Percentiles rank a stretch among this genome's conserved stretches.
phyloP scores from a whole-genome alignment of 108 stramenopile species.

The Cyclostephanos invisitatus region DNA sequence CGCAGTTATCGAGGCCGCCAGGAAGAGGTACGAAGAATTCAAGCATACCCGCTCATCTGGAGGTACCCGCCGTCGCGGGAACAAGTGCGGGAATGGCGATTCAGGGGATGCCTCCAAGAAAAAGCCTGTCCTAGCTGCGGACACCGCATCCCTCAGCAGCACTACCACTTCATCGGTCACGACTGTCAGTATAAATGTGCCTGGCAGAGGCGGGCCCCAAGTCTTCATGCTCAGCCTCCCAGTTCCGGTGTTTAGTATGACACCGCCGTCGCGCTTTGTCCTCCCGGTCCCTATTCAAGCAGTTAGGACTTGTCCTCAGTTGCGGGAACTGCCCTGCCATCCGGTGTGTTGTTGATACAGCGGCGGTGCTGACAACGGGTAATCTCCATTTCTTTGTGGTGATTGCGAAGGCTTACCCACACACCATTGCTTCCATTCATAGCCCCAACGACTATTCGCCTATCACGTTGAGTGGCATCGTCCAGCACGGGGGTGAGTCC shows the following conservation, averaged over 20 bases:
- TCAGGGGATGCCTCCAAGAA: neutral
- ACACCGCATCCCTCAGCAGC: too few relatives aligned
- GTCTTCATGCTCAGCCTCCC: neutral
- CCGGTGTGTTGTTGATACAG: constrained; percentile 12
- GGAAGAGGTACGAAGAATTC: too few relatives aligned
- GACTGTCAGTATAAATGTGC: too few relatives aligned
- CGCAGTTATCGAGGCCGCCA: neutral
- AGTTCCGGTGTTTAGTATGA: neutral
- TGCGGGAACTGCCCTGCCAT: neutral
- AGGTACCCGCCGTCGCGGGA: neutral
- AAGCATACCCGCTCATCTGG: too few relatives aligned
- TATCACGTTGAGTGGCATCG: constrained; percentile 7
- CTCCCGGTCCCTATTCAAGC: neutral
- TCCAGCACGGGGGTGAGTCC: neutral
- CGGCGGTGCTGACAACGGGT: constrained; percentile 7
- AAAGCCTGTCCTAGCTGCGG: too few relatives aligned
- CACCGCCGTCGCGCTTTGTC: neutral
- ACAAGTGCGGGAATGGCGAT: neutral
- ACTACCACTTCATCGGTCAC: too few relatives aligned
- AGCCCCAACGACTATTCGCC: neutral
- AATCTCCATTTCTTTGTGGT: neutral
- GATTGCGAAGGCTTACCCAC: neutral
- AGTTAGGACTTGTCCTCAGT: neutral
- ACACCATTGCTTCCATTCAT: neutral
- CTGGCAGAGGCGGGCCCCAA: neutral